Percentiles rank a stretch among this genome's conserved stretches.
Evolutionary conservation across 768 basidiomycete species (phyloP).

Genomic region (Phaeolepiota aurea): DNA sequence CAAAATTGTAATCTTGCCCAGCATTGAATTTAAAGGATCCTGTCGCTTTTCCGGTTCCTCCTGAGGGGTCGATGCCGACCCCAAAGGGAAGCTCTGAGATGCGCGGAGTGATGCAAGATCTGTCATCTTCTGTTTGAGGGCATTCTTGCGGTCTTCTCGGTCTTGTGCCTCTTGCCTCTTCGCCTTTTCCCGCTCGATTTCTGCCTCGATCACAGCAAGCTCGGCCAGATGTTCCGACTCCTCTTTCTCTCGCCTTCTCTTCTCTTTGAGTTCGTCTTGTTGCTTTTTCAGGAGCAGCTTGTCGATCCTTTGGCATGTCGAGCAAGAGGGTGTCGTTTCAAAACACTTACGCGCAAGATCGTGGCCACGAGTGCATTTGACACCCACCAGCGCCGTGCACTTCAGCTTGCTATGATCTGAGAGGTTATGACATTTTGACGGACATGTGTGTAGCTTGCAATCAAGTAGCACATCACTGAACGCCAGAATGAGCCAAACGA

Average conservation of each 20-base stretch:
- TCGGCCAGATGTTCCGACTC: conserved; percentile 29
- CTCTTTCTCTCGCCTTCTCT: conserved; percentile 37
- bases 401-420: conserved; percentile 43
- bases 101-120: conserved; percentile 24
- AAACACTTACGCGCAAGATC: conserved; percentile 33
- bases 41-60: too few species aligned
- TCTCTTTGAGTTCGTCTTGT: conserved; percentile 26
- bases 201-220: conserved; percentile 21
- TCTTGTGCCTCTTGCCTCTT: conserved; percentile 27
- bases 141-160: conserved; percentile 24
- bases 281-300: conserved; percentile 33
- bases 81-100: neutral
- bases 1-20: neutral
- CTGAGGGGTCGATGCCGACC: neutral
- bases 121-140: conserved; percentile 29
- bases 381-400: conserved; percentile 29
- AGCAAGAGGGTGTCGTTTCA: conserved; percentile 28
- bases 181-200: conserved; percentile 35
- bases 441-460: conserved; percentile 47
- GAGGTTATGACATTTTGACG: conserved; percentile 54
- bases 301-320: conserved; percentile 35
- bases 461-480: conserved; percentile 38
- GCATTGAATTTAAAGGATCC: neutral
- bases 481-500: too few species aligned
- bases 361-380: conserved; percentile 39